phyloP scores from a whole-genome alignment of 1,139 yeast species.

The Candida smagusa region DNA sequence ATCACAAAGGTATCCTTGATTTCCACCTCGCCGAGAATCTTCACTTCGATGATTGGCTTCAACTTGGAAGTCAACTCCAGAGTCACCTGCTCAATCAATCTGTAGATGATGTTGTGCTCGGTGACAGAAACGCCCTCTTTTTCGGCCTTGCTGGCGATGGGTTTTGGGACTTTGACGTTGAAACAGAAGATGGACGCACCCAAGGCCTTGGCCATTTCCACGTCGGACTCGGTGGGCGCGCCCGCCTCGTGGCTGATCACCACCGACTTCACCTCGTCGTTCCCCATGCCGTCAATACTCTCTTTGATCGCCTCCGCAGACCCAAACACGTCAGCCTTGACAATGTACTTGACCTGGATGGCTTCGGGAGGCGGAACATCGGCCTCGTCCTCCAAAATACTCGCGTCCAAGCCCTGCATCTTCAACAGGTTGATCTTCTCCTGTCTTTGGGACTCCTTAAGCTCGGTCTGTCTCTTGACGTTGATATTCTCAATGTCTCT shows the following conservation, averaged over 20 bases:
- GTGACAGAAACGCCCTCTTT: conserved; percentile 56
- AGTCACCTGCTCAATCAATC: conserved; percentile 82
- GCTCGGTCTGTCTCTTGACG: conserved; percentile 47
- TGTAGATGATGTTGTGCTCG: conserved; percentile 79
- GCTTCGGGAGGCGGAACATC: conserved; percentile 24
- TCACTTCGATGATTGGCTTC: conserved; percentile 66
- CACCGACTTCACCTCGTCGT: conserved; percentile 71
- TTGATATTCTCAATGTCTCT: conserved; percentile 71
- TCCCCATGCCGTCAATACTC: conserved; percentile 77
- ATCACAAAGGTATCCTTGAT: conserved; percentile 73
- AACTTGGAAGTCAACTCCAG: conserved; percentile 58
- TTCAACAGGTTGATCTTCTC: conserved; percentile 54
- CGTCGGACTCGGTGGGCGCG: conserved; percentile 75
- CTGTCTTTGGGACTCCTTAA: conserved; percentile 46
- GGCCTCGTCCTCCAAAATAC: conserved; percentile 33
- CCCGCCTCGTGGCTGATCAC: conserved; percentile 81
- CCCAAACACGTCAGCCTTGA: conserved; percentile 86
- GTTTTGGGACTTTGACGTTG: conserved; percentile 69
- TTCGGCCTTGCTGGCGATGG: conserved; percentile 59
- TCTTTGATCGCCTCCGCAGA: conserved; percentile 66
- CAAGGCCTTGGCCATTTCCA: conserved; percentile 76
- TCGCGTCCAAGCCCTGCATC: conserved; percentile 53
- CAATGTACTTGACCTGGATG: conserved; percentile 53
- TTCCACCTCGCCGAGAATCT: conserved; percentile 65
- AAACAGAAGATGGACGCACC: conserved; percentile 75